Percentiles rank a stretch among this genome's conserved stretches.
Evolutionary conservation across 78 protist species (phyloP).

Genomic region (Speleostelium caveatum): DNA sequence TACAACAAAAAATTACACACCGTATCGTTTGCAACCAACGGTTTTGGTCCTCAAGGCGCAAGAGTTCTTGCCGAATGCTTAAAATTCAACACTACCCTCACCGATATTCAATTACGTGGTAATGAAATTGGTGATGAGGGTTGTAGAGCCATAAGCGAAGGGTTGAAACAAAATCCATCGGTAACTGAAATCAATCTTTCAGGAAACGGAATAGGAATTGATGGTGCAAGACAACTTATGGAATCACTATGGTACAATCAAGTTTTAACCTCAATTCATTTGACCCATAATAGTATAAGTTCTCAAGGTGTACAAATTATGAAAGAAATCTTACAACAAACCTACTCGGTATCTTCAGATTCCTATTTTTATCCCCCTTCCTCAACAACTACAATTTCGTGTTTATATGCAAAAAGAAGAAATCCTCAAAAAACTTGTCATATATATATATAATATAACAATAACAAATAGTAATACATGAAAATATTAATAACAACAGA

Average conservation of each 20-base stretch:
- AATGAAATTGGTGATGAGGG: slow-evolving; percentile 75
- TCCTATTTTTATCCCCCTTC: slow-evolving; percentile 56
- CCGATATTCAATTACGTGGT: slow-evolving; percentile 68
- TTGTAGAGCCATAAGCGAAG: slow-evolving; percentile 27
- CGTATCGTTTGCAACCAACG: slow-evolving; percentile 39
- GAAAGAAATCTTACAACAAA: slow-evolving; percentile 27
- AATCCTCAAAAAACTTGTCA: slow-evolving; percentile 5
- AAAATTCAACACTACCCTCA: slow-evolving; percentile 35
- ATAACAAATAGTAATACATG: too few relatives aligned
- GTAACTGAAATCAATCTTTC: slow-evolving; percentile 60
- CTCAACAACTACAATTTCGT: slow-evolving; percentile 43
- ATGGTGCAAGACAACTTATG: slow-evolving; percentile 39
- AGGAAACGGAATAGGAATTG: slow-evolving; percentile 58
- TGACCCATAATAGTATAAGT: slow-evolving; percentile 55
- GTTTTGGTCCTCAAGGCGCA: slow-evolving; percentile 79
- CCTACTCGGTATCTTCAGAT: slow-evolving; percentile 3
- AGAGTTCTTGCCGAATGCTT: slow-evolving; percentile 34
- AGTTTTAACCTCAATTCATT: not conserved
- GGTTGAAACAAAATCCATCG: slow-evolving; percentile 21
- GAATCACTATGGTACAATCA: slow-evolving; percentile 50
- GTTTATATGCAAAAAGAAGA: slow-evolving; percentile 19
- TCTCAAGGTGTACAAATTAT: slow-evolving; percentile 26
- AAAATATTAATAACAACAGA: not conserved
- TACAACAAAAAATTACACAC: slow-evolving; percentile 9
- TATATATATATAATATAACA: not conserved